phyloP scores from a whole-genome alignment of 2,329 filamentous ascomycete species.

The Sporothrix inflata region DNA sequence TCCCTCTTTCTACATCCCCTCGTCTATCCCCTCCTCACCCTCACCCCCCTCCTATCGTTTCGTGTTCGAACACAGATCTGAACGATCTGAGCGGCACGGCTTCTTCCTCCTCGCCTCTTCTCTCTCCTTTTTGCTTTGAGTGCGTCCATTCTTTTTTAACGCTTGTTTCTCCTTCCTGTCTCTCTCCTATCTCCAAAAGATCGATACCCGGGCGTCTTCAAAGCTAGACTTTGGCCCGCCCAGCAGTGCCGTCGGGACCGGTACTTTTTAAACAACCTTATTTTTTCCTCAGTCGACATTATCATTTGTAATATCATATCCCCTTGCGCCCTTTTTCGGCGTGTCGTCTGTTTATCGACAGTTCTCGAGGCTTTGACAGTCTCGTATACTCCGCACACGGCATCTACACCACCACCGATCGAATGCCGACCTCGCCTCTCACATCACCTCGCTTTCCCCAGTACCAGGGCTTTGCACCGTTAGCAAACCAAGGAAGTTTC shows the following conservation, averaged over 20 bases:
- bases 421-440: slow-evolving; percentile 31
- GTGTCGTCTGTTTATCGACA: neutral
- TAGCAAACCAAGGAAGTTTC: slow-evolving; percentile 27
- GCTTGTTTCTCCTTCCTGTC: neutral
- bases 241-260: slow-evolving; percentile 14
- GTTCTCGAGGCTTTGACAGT: slow-evolving; percentile 25
- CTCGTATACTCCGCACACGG: neutral
- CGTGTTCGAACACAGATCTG: slow-evolving; percentile 7
- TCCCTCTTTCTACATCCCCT: neutral
- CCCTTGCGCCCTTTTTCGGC: neutral
- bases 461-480: slow-evolving; percentile 35
- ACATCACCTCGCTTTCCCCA: slow-evolving; percentile 35
- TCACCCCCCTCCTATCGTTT: slow-evolving; percentile 6
- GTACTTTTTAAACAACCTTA: slow-evolving; percentile 10
- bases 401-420: neutral
- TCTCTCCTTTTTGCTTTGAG: neutral
- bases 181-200: neutral
- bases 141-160: neutral
- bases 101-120: neutral
- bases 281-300: neutral
- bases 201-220: slow-evolving; percentile 19
- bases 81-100: neutral
- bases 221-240: slow-evolving; percentile 27
- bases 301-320: neutral
- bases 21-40: neutral